Evolutionary conservation across 352 stramenopile species (phyloP), one percentile per base, ranked within the genome.

Genomic region (Phytophthora palmivora): DNA sequence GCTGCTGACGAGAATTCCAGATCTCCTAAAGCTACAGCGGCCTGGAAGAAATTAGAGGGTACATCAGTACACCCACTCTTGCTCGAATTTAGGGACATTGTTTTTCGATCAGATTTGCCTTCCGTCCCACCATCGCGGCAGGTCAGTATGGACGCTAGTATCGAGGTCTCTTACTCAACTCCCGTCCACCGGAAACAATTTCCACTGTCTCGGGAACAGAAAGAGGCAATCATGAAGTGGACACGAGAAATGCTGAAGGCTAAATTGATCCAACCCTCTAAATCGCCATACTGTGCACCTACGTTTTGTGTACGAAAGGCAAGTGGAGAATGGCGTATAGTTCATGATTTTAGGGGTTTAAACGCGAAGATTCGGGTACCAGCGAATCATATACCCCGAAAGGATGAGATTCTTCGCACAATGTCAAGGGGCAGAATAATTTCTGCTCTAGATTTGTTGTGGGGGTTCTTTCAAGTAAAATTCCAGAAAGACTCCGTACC

Each of bases 351-450:
- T n/a, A n/a, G n/a, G n/a, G n/a, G n/a, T n/a, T n/a, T n/a, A n/a
- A 62, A 53, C 16, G 15, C 53, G 2, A 47, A 62, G 12, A 16
- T 48, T 10, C 22, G 43, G 0, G 34, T 62, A 1, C 24, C 44
- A 2, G 44, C 44, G 0, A 62, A 38, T 10, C 34, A 21, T 1
- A 47, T 62, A 3, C 43, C 43, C 0, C 16, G 43, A 0, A 54
- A 62, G 10, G 43, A 54, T 6, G 42, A 53, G 0, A 54, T 62
- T 5, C 33, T 41, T 10, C 32, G 37, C 15, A 33, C 42, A 1
- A 62, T 53, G 42, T 5, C 43, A 56, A 3, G 56, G 44, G 37
- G n/a, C n/a, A n/a, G n/a, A n/a, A n/a, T n/a, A n/a, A n/a, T n/a
- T n/a, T n/a, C n/a, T n/a, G n/a, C n/a, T n/a, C n/a, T n/a, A n/a